phyloP scores from a whole-genome alignment of 169 alveolate species.

The Cryptosporidium sp. region DNA sequence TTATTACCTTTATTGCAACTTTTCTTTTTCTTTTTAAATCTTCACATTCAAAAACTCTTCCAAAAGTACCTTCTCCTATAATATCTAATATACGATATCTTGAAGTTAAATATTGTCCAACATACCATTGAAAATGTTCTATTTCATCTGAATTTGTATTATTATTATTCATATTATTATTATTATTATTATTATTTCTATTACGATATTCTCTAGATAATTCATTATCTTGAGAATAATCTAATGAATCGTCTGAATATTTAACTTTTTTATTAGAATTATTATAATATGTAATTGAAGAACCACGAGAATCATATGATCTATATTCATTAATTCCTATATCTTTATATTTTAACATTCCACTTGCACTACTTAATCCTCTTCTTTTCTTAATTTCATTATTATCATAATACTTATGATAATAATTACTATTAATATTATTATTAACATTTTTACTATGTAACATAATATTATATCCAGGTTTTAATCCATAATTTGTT shows the following conservation, averaged over 20 bases:
- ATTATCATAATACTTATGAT: constrained; percentile 22
- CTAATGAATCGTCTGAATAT: constrained; percentile 33
- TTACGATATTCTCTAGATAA: constrained; percentile 3
- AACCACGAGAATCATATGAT: constrained; percentile 37
- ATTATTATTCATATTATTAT: background rate
- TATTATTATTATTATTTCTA: background rate
- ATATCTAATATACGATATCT: constrained; percentile 87
- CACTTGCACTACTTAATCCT: background rate
- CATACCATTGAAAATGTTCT: constrained; percentile 44
- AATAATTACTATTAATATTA: background rate
- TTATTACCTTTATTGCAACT: constrained; percentile 93
- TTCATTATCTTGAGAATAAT: background rate
- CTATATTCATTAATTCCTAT: background rate
- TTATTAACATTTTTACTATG: background rate
- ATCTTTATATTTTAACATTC: constrained; percentile 20
- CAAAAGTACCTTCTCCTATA: constrained; percentile 98
- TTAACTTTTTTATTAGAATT: background rate
- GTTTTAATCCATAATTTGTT: background rate
- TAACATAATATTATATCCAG: background rate
- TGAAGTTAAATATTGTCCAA: constrained; percentile 53
- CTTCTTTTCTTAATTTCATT: constrained; percentile 22
- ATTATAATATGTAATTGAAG: constrained; percentile 24
- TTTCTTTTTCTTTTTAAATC: constrained; percentile 83
- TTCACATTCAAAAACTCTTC: constrained; percentile 94
- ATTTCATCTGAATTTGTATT: constrained; percentile 44